Evolutionary conservation across 352 stramenopile genomes (phyloP), one percentile per base, ranked within the genome.

Genomic region (Phytopythium boreale): DNA sequence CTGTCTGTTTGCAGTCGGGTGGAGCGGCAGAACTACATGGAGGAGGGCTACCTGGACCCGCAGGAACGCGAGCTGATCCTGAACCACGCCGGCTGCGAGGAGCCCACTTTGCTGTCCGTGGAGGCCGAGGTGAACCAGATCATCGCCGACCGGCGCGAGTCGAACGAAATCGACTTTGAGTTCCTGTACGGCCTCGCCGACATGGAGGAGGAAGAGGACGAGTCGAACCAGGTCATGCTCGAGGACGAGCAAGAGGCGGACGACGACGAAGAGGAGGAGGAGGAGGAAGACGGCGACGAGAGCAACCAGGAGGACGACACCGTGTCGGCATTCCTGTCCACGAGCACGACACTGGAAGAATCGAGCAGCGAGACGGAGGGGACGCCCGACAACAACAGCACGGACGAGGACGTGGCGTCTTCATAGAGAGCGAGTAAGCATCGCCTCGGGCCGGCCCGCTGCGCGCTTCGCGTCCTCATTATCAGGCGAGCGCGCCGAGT

Each of bases 71-170:
- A 89, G 56, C 61, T 76, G 53, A 94, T 94, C 62, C 72, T 94
- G 11, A 89, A 80, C 39, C 89, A 89, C 29, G 83, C 83, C 29
- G 86, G 86, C n/a, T 94, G 81, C 56, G 80, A 83, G 22, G 79
- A 89, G 56, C 77, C 82, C 15, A 77, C 79, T 31, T 89, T 94
- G 57, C 74, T 79, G 24, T 79, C 71, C n/a, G 86, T 92, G 41
- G 83, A 92, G 63, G 86, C 82, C 22, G 83, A 94, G 51, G 80
- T 94, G 71, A 94, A 94, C 67, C 64, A 83, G 39, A 94, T 94
- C 62, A 94, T 94, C 61, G 73, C 82, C 22, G 72, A 90, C 66
- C 74, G 86, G 65, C 80, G 82, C 64, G 86, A 94, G 69, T 92
- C 86, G 44, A 94, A 94, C 59, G 86, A 92, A 64, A 80, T 87